These are phyloP conservation scores for Phalaenopsis aphrodite DNA, from an alignment of 106 monocot genomes.

Conservation along the genomic window DNA sequence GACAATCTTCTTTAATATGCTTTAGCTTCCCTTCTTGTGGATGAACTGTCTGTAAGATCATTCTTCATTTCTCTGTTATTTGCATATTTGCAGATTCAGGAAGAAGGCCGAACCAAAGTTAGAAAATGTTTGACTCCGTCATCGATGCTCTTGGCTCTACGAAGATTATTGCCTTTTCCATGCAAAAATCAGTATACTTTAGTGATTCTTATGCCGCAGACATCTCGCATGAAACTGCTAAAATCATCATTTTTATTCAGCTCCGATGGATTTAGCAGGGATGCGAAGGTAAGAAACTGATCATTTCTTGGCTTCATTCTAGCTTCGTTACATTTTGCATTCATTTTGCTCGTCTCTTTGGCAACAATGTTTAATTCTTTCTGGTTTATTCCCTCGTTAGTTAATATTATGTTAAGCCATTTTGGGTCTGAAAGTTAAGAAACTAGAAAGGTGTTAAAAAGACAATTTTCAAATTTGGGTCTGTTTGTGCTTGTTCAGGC, in stretches of 20 bases:
- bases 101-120: conserved; percentile 76
- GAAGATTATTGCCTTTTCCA: conserved; percentile 77
- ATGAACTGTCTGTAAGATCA: neutral
- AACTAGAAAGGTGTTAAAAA: neutral
- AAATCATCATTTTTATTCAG: conserved; percentile 29
- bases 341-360: neutral
- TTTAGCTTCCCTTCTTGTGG: neutral
- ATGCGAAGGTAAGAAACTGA: conserved; percentile 49
- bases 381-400: neutral
- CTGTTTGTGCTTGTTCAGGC: too few relatives aligned
- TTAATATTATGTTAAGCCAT: neutral
- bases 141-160: conserved; percentile 49
- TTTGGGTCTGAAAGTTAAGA: neutral
- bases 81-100: conserved; percentile 48
- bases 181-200: conserved; percentile 82
- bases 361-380: neutral
- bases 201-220: conserved; percentile 82
- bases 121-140: conserved; percentile 49
- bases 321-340: neutral
- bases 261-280: conserved; percentile 39
- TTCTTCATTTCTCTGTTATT: neutral
- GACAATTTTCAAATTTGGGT: too few relatives aligned
- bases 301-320: neutral
- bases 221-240: conserved; percentile 40
- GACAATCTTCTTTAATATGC: neutral